Conservation (phyloP, 352 stramenopile genomes). For the Globisporangium ultimum region DNA sequence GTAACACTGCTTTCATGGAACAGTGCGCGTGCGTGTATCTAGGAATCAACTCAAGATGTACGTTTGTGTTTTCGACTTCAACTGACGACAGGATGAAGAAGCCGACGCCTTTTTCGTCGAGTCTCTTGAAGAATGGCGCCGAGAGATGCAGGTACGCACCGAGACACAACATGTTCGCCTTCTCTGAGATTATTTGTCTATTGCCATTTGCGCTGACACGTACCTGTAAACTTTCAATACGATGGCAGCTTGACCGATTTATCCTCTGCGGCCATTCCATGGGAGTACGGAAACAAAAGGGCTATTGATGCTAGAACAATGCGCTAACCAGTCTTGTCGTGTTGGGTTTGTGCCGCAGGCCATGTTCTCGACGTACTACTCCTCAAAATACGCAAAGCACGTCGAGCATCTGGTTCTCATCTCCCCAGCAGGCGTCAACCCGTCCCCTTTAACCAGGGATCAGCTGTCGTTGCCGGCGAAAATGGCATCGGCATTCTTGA, state of each 20-base stretch:
- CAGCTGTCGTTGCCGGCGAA: not conserved
- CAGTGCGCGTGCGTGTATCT: too few species aligned
- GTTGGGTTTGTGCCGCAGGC: conserved; percentile 3
- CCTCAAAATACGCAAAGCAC: conserved; percentile 5
- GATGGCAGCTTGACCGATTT: conserved; percentile 5
- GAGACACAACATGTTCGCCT: too few species aligned
- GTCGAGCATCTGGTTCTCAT: conserved; percentile 24
- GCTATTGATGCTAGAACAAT: not conserved
- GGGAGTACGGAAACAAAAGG: not conserved
- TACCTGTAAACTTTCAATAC: too few species aligned
- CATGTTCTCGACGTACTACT: conserved; percentile 14
- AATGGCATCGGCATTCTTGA: conserved; percentile 2
- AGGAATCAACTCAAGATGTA: too few species aligned
- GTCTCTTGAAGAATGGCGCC: conserved; percentile 6
- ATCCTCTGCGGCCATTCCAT: conserved; percentile 10
- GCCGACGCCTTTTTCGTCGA: conserved; percentile 7
- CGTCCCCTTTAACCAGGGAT: not conserved
- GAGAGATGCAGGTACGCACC: conserved; percentile 2
- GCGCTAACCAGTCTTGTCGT: not conserved
- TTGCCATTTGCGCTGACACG: too few species aligned
- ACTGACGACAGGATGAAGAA: conserved; percentile 1
- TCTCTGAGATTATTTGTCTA: too few species aligned
- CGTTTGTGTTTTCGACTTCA: too few species aligned
- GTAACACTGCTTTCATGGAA: too few species aligned
- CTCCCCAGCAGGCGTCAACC: conserved; percentile 17